Base-by-base conservation (phyloP, 1,139 yeast species). In the Yamadazyma sp. region DNA sequence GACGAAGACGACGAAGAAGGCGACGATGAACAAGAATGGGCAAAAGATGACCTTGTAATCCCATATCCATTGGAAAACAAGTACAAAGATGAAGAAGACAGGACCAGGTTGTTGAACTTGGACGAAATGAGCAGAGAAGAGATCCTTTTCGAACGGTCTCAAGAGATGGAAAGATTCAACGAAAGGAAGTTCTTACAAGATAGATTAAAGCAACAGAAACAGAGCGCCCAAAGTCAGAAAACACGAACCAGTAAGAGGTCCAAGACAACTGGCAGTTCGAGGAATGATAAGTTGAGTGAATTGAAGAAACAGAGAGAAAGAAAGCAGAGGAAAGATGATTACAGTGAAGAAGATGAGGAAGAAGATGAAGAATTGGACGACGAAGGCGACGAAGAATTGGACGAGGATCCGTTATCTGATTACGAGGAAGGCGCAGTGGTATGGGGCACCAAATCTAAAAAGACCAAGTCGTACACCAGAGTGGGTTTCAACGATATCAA, bases 51-150 rank as follows among this genome's bases (percentile, higher is more conserved):
- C 39, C 75, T 84, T 50, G 59, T 66, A 28, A 77, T 75, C 51
- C 98, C 98, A 6, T 92, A 91, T 59, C 98, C 98, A 2, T 65
- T 92, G 42, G 97, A 89, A 58, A 96, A 96, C 12, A 88, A 88
- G 56, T 92, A 83, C 67, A 86, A 81, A 54, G 86, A 89, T 61
- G 96, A 83, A 43, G 73, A 69, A 7, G 99, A 94, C 62, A 75
- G 88, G 44, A 81, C 68, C 5, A 58, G 57, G 37, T 68, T 92
- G 48, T 81, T 83, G 54, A 73, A 75, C 1, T 75, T 92, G 81
- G 95, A 92, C 44, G 98, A 94, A 70, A 79, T 92, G 59, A 86
- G 86, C 54, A 82, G 98, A 55, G 98, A 92, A 68, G 83, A 87
- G 51, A 79, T 88, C 43, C 75, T 92, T 45, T 94, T 87, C 54